Conservation (phyloP, 768 basidiomycete genomes). For the Fistulinella prunicolor region DNA sequence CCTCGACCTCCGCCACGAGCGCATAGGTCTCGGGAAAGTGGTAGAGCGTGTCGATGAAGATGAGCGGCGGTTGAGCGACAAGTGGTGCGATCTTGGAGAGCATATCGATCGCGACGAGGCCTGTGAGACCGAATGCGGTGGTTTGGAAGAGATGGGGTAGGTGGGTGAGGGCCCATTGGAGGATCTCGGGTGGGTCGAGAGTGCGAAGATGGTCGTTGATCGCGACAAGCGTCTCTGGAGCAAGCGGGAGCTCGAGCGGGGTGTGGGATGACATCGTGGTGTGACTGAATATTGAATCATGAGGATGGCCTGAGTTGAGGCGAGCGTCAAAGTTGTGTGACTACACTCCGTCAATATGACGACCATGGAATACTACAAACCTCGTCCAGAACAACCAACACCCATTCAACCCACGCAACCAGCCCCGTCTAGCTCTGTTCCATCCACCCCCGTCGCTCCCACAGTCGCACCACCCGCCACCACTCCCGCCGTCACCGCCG, state of each 20-base stretch:
- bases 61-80: conserved; percentile 69
- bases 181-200: conserved; percentile 78
- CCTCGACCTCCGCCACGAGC: conserved; percentile 78
- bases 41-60: conserved; percentile 96
- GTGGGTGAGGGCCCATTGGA: conserved; percentile 79
- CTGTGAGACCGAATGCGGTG: conserved; percentile 95
- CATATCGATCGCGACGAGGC: conserved; percentile 93
- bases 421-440: conserved; percentile 13
- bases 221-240: conserved; percentile 51
- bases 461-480: conserved; percentile 1
- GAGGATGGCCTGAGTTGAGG: no score
- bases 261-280: conserved; percentile 29
- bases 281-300: not conserved
- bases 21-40: conserved; percentile 94
- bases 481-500: conserved; percentile 9
- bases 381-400: conserved; percentile 21
- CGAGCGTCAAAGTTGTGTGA: no score
- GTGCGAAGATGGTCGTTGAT: conserved; percentile 74
- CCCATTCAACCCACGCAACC: conserved; percentile 14
- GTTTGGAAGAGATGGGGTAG: conserved; percentile 87
- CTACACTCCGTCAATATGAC: not conserved
- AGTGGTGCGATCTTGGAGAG: conserved; percentile 76
- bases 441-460: conserved; percentile 21
- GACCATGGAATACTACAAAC: conserved; percentile 30
- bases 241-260: conserved; percentile 56